Base-by-base conservation (phyloP, 2,329 filamentous ascomycete species). In the Verticillium albo-atrum region DNA sequence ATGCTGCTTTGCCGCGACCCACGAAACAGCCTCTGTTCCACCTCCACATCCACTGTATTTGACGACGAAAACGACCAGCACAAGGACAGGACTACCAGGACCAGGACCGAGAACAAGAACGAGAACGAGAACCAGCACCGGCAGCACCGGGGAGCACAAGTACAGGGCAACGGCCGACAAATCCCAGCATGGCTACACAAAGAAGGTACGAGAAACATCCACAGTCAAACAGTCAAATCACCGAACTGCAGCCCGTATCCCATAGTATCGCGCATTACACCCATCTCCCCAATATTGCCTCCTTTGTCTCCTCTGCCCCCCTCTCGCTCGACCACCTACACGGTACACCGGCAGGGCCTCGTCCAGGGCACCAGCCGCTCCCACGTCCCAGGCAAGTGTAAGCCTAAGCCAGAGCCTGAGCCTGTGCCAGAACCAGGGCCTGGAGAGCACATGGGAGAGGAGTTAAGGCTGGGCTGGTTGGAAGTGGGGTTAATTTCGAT, bases 401-500 rank as follows among this genome's bases (percentile, higher is more conserved):
- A n/a, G n/a, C n/a, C n/a, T n/a, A n/a, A n/a, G n/a, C n/a, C n/a
- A n/a, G n/a, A n/a, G n/a, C n/a, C n/a, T n/a, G n/a, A n/a, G n/a
- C n/a, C n/a, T n/a, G 32, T 34, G 14, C 35, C n/a, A 20, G n/a
- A 34, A 14, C n/a, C n/a, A 6, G 35, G 20, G 50, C 51, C 26
- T 25, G 17, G 42, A 35, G 27, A 30, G 25, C 57, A 30, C 26
- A 58, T 30, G 23, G 30, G 28, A 58, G 32, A 15, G 30, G 28
- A 58, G 32, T 52, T 37, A 42, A 57, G 27, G 55, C 55, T 47
- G 55, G 27, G 55, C 55, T 47, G 55, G 35, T 47, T 47, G 37
- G 62, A 63, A 64, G 64, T 66, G 64, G 64, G 64, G 64, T 66
- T 60, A 53, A 64, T 61, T 59, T 64, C 57, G 61, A 59, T 61